Percentiles rank a stretch among this genome's conserved stretches.
Conservation (phyloP, 805 yeast genomes). For the Jamesozyma lodderae region DNA sequence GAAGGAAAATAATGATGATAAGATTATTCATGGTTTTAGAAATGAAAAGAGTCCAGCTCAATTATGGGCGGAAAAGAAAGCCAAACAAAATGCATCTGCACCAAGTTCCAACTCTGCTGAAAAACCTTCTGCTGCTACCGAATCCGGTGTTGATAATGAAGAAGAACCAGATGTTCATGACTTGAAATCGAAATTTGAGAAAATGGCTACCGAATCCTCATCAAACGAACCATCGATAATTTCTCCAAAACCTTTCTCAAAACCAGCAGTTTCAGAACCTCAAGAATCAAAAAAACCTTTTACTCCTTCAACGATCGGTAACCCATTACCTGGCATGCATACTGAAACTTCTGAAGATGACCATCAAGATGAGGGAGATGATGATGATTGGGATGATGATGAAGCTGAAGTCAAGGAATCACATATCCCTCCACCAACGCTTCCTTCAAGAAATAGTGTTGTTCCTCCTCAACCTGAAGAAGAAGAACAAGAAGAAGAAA, state of each 20-base stretch:
- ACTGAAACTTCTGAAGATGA: constrained; percentile 18
- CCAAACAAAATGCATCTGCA: constrained; percentile 34
- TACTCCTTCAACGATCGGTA: constrained; percentile 17
- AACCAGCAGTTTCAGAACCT: constrained; percentile 7
- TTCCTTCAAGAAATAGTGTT: constrained; percentile 9
- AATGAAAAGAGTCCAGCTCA: constrained; percentile 91
- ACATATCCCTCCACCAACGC: constrained; percentile 11
- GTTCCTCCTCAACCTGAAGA: constrained; percentile 2
- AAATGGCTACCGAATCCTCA: constrained; percentile 13
- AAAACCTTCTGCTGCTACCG: constrained; percentile 11
- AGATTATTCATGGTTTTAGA: constrained; percentile 50
- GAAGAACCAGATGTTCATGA: constrained; percentile 12
- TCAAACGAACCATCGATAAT: constrained; percentile 24
- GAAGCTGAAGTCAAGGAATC: constrained; percentile 3
- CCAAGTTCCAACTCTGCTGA: not conserved
- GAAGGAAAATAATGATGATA: constrained; percentile 20
- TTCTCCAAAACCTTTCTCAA: constrained; percentile 20
- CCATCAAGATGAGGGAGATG: constrained; percentile 16
- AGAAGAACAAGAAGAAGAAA: constrained; percentile 4
- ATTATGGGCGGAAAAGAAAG: constrained; percentile 88
- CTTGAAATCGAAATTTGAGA: constrained; percentile 33
- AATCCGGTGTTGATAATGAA: constrained; percentile 15
- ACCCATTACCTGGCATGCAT: constrained; percentile 30
- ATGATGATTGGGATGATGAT: constrained; percentile 7
- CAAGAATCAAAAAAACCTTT: constrained; percentile 6